These are phyloP conservation scores for Eimeria acervulina DNA, from an alignment of 169 alveolate species.

Conservation along the genomic window DNA sequence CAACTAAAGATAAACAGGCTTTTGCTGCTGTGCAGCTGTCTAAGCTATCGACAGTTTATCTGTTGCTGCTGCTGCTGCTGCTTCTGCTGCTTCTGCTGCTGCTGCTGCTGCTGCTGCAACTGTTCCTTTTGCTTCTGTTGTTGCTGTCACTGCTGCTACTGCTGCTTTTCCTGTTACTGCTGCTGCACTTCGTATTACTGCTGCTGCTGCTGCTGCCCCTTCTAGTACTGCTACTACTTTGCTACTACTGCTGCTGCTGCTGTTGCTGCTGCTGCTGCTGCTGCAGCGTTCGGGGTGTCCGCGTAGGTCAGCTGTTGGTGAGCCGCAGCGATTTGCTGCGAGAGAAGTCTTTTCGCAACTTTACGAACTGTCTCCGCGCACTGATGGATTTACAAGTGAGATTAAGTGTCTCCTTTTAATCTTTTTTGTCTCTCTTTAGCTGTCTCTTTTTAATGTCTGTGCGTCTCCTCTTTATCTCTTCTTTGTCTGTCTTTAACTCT, in stretches of 20 bases:
- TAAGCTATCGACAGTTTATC: conserved; percentile 85
- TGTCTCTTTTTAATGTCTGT: no score
- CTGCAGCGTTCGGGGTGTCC: no score
- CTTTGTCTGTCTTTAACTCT: no score
- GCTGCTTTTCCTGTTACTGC: no score
- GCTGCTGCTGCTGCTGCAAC: no score
- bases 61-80: no score
- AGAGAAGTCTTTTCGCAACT: conserved; percentile 6
- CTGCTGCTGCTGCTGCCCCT: neutral
- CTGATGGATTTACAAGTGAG: conserved; percentile 14
- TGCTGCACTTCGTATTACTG: neutral
- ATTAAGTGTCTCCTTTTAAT: neutral
- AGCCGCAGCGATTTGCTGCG: conserved; percentile 47
- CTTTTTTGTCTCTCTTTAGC: no score
- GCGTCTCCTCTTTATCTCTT: no score
- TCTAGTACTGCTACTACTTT: neutral
- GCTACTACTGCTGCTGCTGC: neutral
- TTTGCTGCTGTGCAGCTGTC: conserved; percentile 89
- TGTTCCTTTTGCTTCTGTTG: no score
- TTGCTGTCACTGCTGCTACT: neutral
- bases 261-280: neutral
- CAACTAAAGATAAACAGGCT: conserved; percentile 84
- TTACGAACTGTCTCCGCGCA: conserved; percentile 30
- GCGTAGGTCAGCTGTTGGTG: conserved; percentile 66
- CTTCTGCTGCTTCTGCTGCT: neutral